Evolutionary conservation across 1,284 basidiomycete species (phyloP), one percentile per base, ranked within the genome.

Genomic region (Polyporus tsugae): DNA sequence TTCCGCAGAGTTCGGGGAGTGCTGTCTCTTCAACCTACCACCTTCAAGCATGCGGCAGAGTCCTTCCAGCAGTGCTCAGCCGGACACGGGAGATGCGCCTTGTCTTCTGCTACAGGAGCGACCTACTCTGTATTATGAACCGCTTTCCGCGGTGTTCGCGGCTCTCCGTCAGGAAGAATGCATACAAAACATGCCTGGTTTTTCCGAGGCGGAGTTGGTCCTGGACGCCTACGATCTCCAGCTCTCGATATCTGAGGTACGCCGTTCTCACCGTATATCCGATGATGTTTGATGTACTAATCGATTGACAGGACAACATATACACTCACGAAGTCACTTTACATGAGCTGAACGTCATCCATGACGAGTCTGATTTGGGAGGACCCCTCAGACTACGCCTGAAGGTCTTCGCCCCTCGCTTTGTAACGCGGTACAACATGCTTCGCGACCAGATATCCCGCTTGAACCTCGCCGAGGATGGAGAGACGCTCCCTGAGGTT

Each of bases 41-140:
- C 65, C 68, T 63, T 65, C 70, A 22, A 42, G 74, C 60, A 75
- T 75, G 11, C 72, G 76, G 5, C 75, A 74, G 29, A 81, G 76
- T 65, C 79, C 77, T 4, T 69, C 72, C 19, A 77, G 74, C 10
- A 76, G 71, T 57, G 46, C 29, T 42, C 49, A 65, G 55, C 49
- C 62, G 25, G 67, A 58, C 19, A 59, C 49, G 33, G 53, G 63
- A 5, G 49, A 60, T 10, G 64, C 38, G 2, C 46, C 70, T 62
- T 73, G 36, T 53, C 71, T 91, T 15, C 79, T 93, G 60, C 82
- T 93, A 65, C 85, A 87, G 62, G 81, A 88, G 69, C 83, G 80
- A 17, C 90, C 91, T 3, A 89, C 87, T 4, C 81, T 94, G 9
- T 94, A 92, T 76, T 93, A 92, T 73, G 91, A 93, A 75, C 86